Evolutionary conservation across 225 moss, liverwort and hornwort genomes (phyloP).

Genomic region (Straminergon stramineum): DNA sequence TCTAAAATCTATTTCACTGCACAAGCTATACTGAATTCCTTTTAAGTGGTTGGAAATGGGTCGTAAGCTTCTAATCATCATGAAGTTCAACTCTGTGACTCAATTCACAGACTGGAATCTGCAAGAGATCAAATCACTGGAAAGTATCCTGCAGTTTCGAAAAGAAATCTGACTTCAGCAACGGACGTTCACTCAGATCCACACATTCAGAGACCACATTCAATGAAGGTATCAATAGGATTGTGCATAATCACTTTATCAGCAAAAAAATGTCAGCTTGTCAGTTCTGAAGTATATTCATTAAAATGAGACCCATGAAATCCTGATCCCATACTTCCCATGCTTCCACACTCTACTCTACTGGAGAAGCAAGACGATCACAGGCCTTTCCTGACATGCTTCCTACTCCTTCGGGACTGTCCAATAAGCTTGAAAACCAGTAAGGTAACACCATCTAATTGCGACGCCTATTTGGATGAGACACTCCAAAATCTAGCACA

Average conservation of each 20-base stretch:
- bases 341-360: not conserved
- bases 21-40: no score
- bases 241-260: not conserved
- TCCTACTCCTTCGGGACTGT: not conserved
- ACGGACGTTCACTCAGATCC: not conserved
- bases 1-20: no score
- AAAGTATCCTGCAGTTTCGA: not conserved
- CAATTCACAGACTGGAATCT: not conserved
- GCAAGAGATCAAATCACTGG: not conserved
- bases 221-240: not conserved
- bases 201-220: not conserved
- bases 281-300: not conserved
- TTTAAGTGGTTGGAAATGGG: no score
- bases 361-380: not conserved
- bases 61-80: no score
- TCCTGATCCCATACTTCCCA: not conserved
- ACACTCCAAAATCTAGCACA: not conserved
- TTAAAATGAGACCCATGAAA: not conserved
- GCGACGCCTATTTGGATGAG: not conserved
- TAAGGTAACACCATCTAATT: not conserved
- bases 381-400: not conserved
- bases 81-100: not conserved
- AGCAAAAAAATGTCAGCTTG: not conserved
- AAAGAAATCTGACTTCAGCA: not conserved
- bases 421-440: not conserved